Conservation (phyloP, 306 rosid genomes). For the Calophaca sinica region DNA sequence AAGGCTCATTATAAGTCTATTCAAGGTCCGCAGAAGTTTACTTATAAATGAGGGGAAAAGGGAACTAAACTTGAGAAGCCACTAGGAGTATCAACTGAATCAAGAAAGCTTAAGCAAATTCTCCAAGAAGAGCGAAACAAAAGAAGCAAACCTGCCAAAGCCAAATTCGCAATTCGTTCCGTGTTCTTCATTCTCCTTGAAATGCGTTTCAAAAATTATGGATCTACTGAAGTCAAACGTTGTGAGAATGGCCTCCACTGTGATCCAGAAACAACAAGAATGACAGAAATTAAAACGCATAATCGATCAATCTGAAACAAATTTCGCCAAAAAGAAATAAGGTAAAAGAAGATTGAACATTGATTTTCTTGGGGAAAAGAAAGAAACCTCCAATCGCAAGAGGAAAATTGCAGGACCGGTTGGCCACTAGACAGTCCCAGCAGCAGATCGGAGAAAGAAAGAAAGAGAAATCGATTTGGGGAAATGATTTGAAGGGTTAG, state of each 20-base stretch:
- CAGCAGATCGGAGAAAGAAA: constrained; percentile 65
- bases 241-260: constrained; percentile 57
- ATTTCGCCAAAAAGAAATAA: neutral
- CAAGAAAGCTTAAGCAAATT: neutral
- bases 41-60: neutral
- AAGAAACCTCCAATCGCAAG: constrained; percentile 42
- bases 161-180: constrained; percentile 87
- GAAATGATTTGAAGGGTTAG: constrained; percentile 53
- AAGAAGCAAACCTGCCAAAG: constrained; percentile 71
- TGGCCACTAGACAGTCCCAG: constrained; percentile 42
- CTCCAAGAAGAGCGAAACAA: neutral
- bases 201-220: neutral
- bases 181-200: constrained; percentile 71
- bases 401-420: constrained; percentile 45
- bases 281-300: constrained; percentile 20
- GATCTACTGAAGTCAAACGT: constrained; percentile 52
- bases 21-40: constrained; percentile 12
- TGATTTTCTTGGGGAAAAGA: constrained; percentile 26
- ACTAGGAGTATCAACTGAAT: neutral
- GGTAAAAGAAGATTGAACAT: neutral
- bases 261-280: constrained; percentile 45
- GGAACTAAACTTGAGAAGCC: too few relatives aligned
- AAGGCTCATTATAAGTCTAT: neutral
- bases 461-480: constrained; percentile 44
- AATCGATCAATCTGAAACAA: constrained; percentile 12